These are phyloP conservation scores for Sugiyamaella valdiviana DNA, from an alignment of 805 yeast genomes.

Conservation along the genomic window DNA sequence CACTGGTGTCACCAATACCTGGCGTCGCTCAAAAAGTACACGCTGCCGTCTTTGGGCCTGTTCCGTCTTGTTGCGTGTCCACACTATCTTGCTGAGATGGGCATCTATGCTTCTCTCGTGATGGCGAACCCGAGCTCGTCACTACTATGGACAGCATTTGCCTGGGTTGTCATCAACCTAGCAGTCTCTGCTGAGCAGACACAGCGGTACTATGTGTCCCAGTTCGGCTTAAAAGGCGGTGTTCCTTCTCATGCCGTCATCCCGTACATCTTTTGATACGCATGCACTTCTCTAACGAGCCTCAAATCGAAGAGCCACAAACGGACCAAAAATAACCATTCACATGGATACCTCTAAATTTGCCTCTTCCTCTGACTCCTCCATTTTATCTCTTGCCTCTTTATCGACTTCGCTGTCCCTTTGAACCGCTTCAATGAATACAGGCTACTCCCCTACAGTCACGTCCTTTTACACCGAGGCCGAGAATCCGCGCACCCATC, in stretches of 20 bases:
- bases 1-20: slow-evolving; percentile 43
- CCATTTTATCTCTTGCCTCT: too few species aligned
- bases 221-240: slow-evolving; percentile 14
- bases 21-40: slow-evolving; percentile 47
- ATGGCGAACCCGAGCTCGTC: slow-evolving; percentile 14
- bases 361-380: too few species aligned
- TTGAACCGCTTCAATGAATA: too few species aligned
- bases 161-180: slow-evolving; percentile 39
- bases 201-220: slow-evolving; percentile 36
- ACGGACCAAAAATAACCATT: too few species aligned
- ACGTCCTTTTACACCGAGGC: slow-evolving; percentile 18
- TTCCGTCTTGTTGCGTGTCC: slow-evolving; percentile 47
- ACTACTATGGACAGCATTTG: slow-evolving; percentile 17
- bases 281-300: too few species aligned
- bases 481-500: slow-evolving; percentile 3
- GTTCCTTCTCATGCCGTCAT: slow-evolving; percentile 12
- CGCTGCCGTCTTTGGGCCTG: slow-evolving; percentile 41
- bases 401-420: too few species aligned
- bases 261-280: slow-evolving; percentile 17
- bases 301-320: too few species aligned
- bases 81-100: slow-evolving; percentile 56
- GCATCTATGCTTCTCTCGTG: slow-evolving; percentile 38
- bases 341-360: too few species aligned
- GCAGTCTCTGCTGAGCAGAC: slow-evolving; percentile 46
- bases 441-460: slow-evolving; percentile 14